Evolutionary conservation across 2,329 filamentous ascomycete species (phyloP), one percentile per base, ranked within the genome.

Genomic region (Sclerotinia nivalis): DNA sequence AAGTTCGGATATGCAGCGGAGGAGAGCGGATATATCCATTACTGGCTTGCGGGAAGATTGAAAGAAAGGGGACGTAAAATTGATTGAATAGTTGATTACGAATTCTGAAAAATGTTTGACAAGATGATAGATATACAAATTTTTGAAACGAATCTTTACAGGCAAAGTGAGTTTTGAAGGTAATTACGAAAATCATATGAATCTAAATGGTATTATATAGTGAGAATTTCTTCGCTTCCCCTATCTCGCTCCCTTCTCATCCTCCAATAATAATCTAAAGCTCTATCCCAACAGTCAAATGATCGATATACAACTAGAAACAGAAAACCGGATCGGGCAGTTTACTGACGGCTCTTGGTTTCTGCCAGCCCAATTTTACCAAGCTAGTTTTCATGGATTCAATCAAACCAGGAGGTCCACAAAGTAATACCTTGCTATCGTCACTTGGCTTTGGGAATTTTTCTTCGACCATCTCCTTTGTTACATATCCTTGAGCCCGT

Each of bases 361-460:
- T 79, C 71, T 84, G 78, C 71, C 84, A 88, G 0, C 86, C 87
- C 49, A 88, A 69, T 13, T 79, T 79, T 0, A 78, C 79, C 71
- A 88, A 75, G 10, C 78, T 79, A 74, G 83, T 85, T 80, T 88
- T 89, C 20, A 83, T 81, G 0, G 85, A 86, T 58, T 84, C 84
- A 2, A 89, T 79, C 86, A 90, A 87, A 0, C 83, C 84, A 0
- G 87, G 87, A 0, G 88, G 88, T 0, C 88, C 88, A 73, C 88
- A 90, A 1, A 89, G 78, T 80, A 88, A 80, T 10, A 87, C 76
- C 76, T 87, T 89, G 2, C 82, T 81, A 20, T 86, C 83, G 0
- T 75, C 58, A 0, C 78, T 79, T 0, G 86, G 78, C 0, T 74
- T 72, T 0, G 87, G 86, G 61, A 90, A 79, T 47, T 76, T 80